These are phyloP conservation scores for Hura crepitans DNA, from an alignment of 441 rosid species.

Conservation along the genomic window DNA sequence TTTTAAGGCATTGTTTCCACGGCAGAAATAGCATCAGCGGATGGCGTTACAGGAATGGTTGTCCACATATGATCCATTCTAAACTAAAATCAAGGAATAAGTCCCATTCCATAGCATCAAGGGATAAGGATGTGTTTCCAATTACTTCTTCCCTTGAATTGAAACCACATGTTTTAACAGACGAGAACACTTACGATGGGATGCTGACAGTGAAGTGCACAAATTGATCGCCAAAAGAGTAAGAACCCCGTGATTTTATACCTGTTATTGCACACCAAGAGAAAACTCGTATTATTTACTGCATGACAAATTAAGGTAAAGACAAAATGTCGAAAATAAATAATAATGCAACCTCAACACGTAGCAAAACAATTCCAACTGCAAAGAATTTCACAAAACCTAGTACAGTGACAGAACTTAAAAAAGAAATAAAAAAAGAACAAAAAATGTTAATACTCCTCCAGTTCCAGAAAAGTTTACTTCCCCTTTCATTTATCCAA, in stretches of 20 bases:
- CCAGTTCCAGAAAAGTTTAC: too few species aligned
- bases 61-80: background rate
- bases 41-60: background rate
- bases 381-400: background rate
- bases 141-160: background rate
- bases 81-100: too few species aligned
- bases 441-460: too few species aligned
- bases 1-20: background rate
- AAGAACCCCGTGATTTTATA: slow-evolving; percentile 62
- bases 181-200: slow-evolving; percentile 52
- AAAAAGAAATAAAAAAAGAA: background rate
- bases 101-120: background rate
- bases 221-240: slow-evolving; percentile 70
- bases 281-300: background rate
- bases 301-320: background rate
- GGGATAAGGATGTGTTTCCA: too few species aligned
- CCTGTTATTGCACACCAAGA: slow-evolving; percentile 37
- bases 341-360: background rate
- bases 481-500: too few species aligned
- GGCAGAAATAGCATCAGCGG: background rate
- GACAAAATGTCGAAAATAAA: background rate
- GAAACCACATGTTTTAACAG: background rate
- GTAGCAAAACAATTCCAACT: background rate
- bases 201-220: slow-evolving; percentile 88
- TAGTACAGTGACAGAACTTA: background rate